phyloP scores from a whole-genome alignment of 2,329 filamentous ascomycete species.

The Pseudomassariella vexata region DNA sequence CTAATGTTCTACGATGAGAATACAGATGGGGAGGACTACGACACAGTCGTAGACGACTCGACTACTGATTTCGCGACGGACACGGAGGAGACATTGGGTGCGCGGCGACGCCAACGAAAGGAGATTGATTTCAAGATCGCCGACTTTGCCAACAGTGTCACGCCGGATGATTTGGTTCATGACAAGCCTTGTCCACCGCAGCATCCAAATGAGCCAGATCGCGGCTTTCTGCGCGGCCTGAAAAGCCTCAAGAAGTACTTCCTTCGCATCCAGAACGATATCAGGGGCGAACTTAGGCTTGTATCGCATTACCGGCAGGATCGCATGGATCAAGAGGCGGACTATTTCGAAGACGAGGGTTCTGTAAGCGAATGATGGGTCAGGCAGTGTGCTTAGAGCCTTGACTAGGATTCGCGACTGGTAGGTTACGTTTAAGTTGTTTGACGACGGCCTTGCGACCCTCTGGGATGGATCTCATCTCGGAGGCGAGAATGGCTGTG shows the following conservation, averaged over 20 bases:
- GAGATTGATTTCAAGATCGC: conserved; percentile 93
- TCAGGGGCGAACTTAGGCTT: conserved; percentile 49
- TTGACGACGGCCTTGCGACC: too few species aligned
- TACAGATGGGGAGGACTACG: conserved; percentile 46
- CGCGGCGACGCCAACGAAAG: conserved; percentile 42
- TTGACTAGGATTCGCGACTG: conserved; percentile 5
- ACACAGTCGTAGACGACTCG: conserved; percentile 49
- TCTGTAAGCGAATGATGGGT: conserved; percentile 19
- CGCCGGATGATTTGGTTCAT: conserved; percentile 67
- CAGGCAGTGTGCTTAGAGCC: not conserved
- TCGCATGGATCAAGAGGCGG: conserved; percentile 13
- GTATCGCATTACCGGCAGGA: conserved; percentile 8
- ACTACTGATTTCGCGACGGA: conserved; percentile 55
- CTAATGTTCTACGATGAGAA: conserved; percentile 96
- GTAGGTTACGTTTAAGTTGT: too few species aligned
- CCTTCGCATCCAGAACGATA: conserved; percentile 76
- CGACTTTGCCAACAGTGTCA: conserved; percentile 97
- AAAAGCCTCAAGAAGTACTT: conserved; percentile 78
- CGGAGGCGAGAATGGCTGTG: conserved; percentile 8
- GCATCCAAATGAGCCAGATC: conserved; percentile 74
- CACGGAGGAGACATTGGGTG: conserved; percentile 42
- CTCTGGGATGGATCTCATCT: too few species aligned
- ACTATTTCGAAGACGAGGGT: conserved; percentile 13
- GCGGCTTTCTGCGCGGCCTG: conserved; percentile 83
- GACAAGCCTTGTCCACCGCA: conserved; percentile 70